Evolutionary conservation across 768 basidiomycete species (phyloP), one percentile per base, ranked within the genome.

Genomic region (Floccularia luteovirens): DNA sequence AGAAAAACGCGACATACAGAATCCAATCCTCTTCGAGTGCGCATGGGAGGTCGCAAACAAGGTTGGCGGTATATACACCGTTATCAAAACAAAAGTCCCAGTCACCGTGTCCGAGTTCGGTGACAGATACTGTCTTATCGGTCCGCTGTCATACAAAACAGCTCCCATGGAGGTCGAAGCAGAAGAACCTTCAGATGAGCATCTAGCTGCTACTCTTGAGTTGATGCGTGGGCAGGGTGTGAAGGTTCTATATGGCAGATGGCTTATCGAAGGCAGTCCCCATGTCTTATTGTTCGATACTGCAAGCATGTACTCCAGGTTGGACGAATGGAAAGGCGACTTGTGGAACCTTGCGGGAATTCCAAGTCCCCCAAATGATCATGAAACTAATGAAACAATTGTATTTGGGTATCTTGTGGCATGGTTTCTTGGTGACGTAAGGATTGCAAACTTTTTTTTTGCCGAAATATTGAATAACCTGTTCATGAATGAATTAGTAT

Each of bases 21-120:
- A 82, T 49, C 77, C 88, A 34, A 54, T 90, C 24, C 83, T 96
- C 55, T 96, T 96, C 56, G 92, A 96, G 58, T 90, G 85, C 59
- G 92, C 92, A 24, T 97, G 93, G 93, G 93, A 96, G 67, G 93
- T 96, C 52, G 92, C 86, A 24, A 96, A 97, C 77, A 97, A 96
- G 64, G 93, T 97, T 61, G 94, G 93, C 51, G 94, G 94, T 46
- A 97, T 97, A 63, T 97, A 97, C 74, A 97, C 94, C 48, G 94
- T 99, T 67, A 96, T 98, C 59, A 97, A 97, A 69, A 98, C 96
- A 37, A 99, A 99, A 59, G 92, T 96, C 42, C 96, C 96, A 40
- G 90, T 99, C 66, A 98, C 96, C 51, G 87, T 93, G 56, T 79
- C 81, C 41, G 96, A 98, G 63, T 98, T 85, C 65, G 92, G 89